These are phyloP conservation scores for Rhododendron ferrugineum DNA, from an alignment of 148 eudicot genomes.

Conservation along the genomic window DNA sequence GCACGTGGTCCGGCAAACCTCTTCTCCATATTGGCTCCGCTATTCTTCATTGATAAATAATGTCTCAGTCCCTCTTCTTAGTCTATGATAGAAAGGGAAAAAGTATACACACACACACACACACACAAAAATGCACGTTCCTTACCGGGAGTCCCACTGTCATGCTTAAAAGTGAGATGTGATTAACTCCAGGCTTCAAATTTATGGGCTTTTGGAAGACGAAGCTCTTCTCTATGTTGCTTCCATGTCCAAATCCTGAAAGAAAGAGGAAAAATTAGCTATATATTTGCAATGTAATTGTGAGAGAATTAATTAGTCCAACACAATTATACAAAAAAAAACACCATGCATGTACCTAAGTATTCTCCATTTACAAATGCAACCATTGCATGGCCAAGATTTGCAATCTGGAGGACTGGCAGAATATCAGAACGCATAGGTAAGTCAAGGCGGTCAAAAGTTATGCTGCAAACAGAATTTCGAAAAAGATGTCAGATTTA, in stretches of 20 bases:
- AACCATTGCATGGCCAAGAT: constrained; percentile 66
- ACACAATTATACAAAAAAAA: background rate
- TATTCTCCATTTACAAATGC: constrained; percentile 75
- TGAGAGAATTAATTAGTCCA: background rate
- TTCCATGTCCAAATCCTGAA: constrained; percentile 48
- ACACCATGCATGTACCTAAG: constrained; percentile 35
- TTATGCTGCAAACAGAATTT: constrained; percentile 36
- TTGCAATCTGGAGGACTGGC: constrained; percentile 55
- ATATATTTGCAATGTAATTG: background rate
- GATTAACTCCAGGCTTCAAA: constrained; percentile 34
- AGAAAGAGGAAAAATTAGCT: background rate
- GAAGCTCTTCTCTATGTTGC: constrained; percentile 36
- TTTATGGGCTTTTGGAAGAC: constrained; percentile 29
- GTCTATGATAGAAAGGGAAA: background rate
- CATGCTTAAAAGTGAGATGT: constrained; percentile 30
- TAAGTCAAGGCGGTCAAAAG: constrained; percentile 50
- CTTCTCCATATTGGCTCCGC: constrained; percentile 84
- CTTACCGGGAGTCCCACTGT: constrained; percentile 50
- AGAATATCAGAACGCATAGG: constrained; percentile 48
- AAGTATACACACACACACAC: background rate
- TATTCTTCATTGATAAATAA: constrained; percentile 39
- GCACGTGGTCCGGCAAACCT: constrained; percentile 59
- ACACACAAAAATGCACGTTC: background rate
- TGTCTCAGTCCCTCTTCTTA: background rate
- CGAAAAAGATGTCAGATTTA: background rate